A percentile compares a stretch with the other conserved stretches of the same genome.
Evolutionary conservation across 345 rosid species (phyloP).

Genomic region (Eutrema heterophyllum): DNA sequence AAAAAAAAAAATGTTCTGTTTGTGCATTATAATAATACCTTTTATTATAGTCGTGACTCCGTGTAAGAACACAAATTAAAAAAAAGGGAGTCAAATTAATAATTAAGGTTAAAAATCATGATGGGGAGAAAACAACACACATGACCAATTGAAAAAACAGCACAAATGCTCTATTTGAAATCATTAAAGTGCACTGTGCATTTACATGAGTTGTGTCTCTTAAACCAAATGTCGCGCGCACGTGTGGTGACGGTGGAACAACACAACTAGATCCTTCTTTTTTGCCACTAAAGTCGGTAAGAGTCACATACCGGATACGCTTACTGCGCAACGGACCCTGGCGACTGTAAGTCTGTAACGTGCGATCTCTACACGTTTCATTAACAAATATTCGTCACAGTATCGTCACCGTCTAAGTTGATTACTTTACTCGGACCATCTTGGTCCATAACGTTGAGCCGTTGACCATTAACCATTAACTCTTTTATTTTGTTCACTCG

Average conservation of each 20-base stretch:
- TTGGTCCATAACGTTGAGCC: slow-evolving; percentile 2
- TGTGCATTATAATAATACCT: neutral
- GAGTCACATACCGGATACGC: slow-evolving; percentile 15
- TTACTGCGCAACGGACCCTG: slow-evolving; percentile 26
- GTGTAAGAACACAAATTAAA: neutral
- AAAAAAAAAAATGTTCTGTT: neutral
- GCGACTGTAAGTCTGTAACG: neutral
- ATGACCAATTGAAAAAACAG: slow-evolving; percentile 14
- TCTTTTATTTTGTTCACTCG: neutral
- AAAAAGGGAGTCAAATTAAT: neutral
- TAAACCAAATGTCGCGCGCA: slow-evolving; percentile 15
- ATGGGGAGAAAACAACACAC: slow-evolving; percentile 15
- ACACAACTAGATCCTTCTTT: slow-evolving; percentile 24
- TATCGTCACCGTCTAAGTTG: neutral
- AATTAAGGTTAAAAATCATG: neutral
- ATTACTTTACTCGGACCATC: neutral
- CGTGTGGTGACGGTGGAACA: slow-evolving; percentile 26
- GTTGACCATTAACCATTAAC: neutral
- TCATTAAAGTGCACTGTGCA: neutral
- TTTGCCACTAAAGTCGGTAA: slow-evolving; percentile 28
- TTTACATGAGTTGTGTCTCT: slow-evolving; percentile 32
- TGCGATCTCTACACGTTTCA: slow-evolving; percentile 7
- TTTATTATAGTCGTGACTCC: neutral
- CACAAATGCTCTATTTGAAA: slow-evolving; percentile 16
- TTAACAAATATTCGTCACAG: neutral